Percentiles rank a stretch among this genome's conserved stretches.
phyloP scores from a whole-genome alignment of 1,139 yeast species.

The Kodamaea arcana region DNA sequence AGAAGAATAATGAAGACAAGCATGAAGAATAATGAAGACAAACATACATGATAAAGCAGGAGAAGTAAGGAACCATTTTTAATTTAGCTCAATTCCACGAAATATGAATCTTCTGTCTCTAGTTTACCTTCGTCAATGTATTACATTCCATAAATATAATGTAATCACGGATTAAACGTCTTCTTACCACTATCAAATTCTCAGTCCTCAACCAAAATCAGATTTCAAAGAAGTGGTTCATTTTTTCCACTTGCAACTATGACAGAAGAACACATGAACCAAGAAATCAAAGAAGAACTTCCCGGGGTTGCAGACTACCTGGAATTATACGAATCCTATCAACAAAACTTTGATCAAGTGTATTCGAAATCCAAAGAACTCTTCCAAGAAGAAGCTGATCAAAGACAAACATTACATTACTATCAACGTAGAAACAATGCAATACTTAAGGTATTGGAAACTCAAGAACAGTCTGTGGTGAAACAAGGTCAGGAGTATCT shows the following conservation, averaged over 20 bases:
- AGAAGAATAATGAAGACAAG: too few species aligned
- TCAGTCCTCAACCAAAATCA: too few species aligned
- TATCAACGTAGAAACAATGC: constrained; percentile 40
- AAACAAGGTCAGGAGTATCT: too few species aligned
- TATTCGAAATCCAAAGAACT: constrained; percentile 23
- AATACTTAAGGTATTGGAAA: constrained; percentile 27
- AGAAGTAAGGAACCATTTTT: too few species aligned
- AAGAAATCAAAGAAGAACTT: background rate
- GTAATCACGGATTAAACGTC: too few species aligned
- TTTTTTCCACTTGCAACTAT: background rate
- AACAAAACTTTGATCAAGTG: constrained; percentile 22
- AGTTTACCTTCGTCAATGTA: too few species aligned
- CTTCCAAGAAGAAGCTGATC: constrained; percentile 30
- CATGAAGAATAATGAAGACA: too few species aligned
- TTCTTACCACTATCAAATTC: too few species aligned
- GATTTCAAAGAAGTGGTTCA: background rate
- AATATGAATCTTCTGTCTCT: too few species aligned
- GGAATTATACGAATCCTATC: constrained; percentile 24
- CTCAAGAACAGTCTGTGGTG: constrained; percentile 7
- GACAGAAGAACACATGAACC: background rate
- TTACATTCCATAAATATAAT: too few species aligned
- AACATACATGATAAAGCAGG: too few species aligned
- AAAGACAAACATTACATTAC: constrained; percentile 31
- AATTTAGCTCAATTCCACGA: too few species aligned
- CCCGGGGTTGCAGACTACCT: constrained; percentile 15